Base-by-base conservation (phyloP, 495 filamentous ascomycete species). In the Podospora pseudopauciseta region DNA sequence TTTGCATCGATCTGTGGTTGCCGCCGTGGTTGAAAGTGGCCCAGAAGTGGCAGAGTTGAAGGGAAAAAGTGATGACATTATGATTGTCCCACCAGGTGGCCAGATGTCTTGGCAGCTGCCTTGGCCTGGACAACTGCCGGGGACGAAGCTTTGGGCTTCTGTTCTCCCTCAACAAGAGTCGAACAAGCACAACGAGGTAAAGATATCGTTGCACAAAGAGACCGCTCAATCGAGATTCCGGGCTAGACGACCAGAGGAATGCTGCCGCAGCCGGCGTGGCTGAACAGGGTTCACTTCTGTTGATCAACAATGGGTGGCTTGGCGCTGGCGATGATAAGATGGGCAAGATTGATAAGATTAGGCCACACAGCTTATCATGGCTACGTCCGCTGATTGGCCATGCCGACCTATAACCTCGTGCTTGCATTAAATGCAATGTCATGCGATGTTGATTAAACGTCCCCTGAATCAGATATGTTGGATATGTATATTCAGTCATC, bases 1-100 rank as follows among this genome's bases (percentile, higher is more conserved):
- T 59, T 20, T 6, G 56, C 5, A 18, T 9, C 19, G 56, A 59
- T 59, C 19, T 18, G 19, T 59, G 19, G 27, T 30, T 30, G 27
- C 16, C 15, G 60, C 26, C 32, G 60, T 62, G 5, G 60, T 62
- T 18, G 27, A 61, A 23, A 62, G 60, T 62, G 60, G 60, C 6
- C 27, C 27, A 62, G 30, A 39, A 16, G 26, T 23, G 23, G 23
- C 23, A 23, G 23, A 23, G 23, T 23, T 23, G 26, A 62, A 32
- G 18, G 16, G 4, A 62, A n/a, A n/a, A 28, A 32, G 15, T 19
- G 30, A 63, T 34, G n/a, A 44, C 27, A 44, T 9, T 34, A 13
- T 63, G 18, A 63, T 20, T 32, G 28, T 1, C 0, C 55, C 55
- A 58, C 55, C 55, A 26, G 23, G 55, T 20, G n/a, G 16, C n/a